These are phyloP conservation scores for Hypoxylon fragiforme DNA, from an alignment of 495 filamentous ascomycete species.

Conservation along the genomic window DNA sequence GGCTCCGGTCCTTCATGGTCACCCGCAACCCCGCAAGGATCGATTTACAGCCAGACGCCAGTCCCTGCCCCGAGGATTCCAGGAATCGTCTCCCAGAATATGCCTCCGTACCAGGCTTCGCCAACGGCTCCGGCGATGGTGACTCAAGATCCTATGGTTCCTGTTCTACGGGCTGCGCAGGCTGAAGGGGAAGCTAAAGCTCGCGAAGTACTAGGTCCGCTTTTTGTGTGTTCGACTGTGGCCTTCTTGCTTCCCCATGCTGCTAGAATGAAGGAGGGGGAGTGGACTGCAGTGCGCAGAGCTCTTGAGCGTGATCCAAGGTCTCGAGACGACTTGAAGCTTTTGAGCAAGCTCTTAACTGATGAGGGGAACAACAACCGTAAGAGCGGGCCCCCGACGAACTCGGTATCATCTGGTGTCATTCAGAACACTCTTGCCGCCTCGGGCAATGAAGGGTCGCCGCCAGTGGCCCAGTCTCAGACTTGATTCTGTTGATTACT, in stretches of 20 bases:
- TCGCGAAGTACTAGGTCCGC: conserved; percentile 60
- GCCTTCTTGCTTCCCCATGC: conserved; percentile 68
- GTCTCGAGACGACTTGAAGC: conserved; percentile 50
- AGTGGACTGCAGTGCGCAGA: conserved; percentile 66
- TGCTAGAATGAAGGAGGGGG: conserved; percentile 60
- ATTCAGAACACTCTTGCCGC: conserved; percentile 36
- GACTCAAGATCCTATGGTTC: conserved; percentile 36
- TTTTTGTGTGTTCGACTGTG: conserved; percentile 64
- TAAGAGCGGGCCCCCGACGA: conserved; percentile 29
- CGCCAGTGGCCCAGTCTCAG: conserved; percentile 21
- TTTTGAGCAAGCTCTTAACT: conserved; percentile 52
- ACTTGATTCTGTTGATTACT: conserved; percentile 4
- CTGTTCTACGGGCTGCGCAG: conserved; percentile 37
- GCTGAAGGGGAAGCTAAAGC: conserved; percentile 53
- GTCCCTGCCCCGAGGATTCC: conserved; percentile 39
- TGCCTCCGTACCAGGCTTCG: conserved; percentile 18
- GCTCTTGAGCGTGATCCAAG: conserved; percentile 58
- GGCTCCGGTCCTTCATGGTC: conserved; percentile 51
- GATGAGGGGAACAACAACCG: conserved; percentile 38
- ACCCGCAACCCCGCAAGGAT: conserved; percentile 52
- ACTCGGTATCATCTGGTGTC: conserved; percentile 24
- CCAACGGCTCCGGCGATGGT: conserved; percentile 32
- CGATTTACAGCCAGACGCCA: conserved; percentile 38
- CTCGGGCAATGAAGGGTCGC: conserved; percentile 22
- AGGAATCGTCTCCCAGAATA: background rate